Conservation (phyloP, 768 basidiomycete genomes). For the Lactarius vividus region DNA sequence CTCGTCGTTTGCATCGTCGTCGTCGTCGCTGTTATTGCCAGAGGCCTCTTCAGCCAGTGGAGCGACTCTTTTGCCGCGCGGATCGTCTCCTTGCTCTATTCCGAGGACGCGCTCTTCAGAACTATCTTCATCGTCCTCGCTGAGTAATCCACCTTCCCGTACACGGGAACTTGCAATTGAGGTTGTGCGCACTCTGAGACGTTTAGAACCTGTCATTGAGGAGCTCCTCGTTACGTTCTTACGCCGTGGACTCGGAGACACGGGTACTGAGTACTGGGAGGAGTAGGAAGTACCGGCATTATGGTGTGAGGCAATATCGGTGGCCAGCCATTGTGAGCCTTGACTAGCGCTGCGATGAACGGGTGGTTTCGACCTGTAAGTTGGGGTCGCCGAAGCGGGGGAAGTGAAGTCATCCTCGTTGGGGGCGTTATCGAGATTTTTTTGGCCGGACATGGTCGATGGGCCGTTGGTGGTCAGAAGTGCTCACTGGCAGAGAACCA, state of each 20-base stretch:
- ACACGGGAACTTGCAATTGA: constrained; percentile 60
- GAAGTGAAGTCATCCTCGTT: constrained; percentile 6
- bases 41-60: constrained; percentile 31
- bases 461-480: not conserved
- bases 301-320: constrained; percentile 61
- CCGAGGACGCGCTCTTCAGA: constrained; percentile 39
- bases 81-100: constrained; percentile 39
- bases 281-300: constrained; percentile 70
- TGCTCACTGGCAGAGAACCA: not conserved
- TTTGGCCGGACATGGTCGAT: constrained; percentile 15
- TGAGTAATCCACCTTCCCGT: constrained; percentile 36
- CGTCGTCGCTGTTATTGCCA: constrained; percentile 44
- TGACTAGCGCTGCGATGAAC: constrained; percentile 48
- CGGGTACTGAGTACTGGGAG: constrained; percentile 39
- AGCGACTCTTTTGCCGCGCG: constrained; percentile 37
- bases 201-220: constrained; percentile 48
- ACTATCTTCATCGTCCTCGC: constrained; percentile 30
- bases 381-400: constrained; percentile 30
- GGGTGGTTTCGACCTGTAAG: constrained; percentile 24
- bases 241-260: constrained; percentile 49
- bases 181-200: constrained; percentile 47
- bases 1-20: constrained; percentile 49
- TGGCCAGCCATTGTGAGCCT: constrained; percentile 56
- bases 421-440: constrained; percentile 2
- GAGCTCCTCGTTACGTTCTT: constrained; percentile 46